phyloP scores from a whole-genome alignment of 2,329 filamentous ascomycete genomes.

The Microcera coccophila region DNA sequence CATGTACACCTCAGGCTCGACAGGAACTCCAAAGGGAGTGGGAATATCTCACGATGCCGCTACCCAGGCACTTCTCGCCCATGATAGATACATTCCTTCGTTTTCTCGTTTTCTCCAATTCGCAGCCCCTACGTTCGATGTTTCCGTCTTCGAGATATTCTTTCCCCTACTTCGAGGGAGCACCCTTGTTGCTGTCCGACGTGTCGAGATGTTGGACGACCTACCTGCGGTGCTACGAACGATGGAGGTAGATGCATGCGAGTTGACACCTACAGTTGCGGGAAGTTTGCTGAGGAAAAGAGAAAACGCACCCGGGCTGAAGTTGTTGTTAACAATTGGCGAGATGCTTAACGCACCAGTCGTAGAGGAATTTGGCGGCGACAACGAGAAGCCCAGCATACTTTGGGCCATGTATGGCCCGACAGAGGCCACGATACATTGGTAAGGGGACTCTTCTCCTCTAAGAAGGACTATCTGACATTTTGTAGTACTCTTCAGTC shows the following conservation, averaged over 20 bases:
- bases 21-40: conserved; percentile 85
- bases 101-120: conserved; percentile 87
- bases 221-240: conserved; percentile 62
- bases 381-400: conserved; percentile 52
- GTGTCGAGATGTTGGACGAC: conserved; percentile 68
- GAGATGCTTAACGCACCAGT: conserved; percentile 84
- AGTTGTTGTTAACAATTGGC: conserved; percentile 77
- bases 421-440: conserved; percentile 89
- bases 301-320: conserved; percentile 62
- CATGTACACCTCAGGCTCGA: conserved; percentile 91
- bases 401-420: conserved; percentile 94
- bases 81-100: conserved; percentile 69
- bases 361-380: conserved; percentile 72
- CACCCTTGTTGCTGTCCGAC: conserved; percentile 69
- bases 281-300: conserved; percentile 70
- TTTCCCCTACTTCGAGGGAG: conserved; percentile 72
- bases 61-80: conserved; percentile 77
- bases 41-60: conserved; percentile 74
- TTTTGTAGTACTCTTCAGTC: conserved; percentile 62
- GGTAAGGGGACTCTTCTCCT: conserved; percentile 35
- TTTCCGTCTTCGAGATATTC: conserved; percentile 93
- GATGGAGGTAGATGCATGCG: conserved; percentile 74
- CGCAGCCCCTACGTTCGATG: conserved; percentile 88
- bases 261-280: conserved; percentile 84
- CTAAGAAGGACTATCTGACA: conserved; percentile 4